These are phyloP conservation scores for Thielaviopsis ethacetica DNA, from an alignment of 2,329 filamentous ascomycete genomes.

Conservation along the genomic window DNA sequence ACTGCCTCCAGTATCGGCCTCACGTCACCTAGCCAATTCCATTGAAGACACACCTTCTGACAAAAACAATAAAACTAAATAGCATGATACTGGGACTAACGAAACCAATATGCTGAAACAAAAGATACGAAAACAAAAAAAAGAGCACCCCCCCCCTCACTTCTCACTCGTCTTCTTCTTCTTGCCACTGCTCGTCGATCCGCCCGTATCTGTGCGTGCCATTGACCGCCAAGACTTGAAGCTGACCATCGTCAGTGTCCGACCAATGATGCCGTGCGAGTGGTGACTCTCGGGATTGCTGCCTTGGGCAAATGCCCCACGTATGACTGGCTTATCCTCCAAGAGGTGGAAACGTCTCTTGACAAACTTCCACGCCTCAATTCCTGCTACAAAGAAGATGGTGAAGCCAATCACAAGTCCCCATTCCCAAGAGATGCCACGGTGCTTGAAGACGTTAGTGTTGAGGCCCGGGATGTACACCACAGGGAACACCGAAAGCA, in stretches of 20 bases:
- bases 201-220: constrained; percentile 25
- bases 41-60: background rate
- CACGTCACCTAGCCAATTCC: background rate
- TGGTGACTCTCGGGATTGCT: constrained; percentile 28
- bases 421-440: constrained; percentile 60
- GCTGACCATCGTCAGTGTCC: constrained; percentile 35
- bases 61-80: no score
- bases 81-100: no score
- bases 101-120: background rate
- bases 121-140: background rate
- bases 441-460: constrained; percentile 56
- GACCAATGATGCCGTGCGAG: constrained; percentile 22
- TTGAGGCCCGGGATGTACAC: constrained; percentile 62
- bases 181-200: constrained; percentile 15
- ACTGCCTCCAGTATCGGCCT: background rate
- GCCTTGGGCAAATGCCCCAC: constrained; percentile 36
- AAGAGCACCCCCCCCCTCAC: background rate
- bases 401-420: constrained; percentile 47
- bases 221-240: constrained; percentile 31
- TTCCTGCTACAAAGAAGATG: constrained; percentile 45
- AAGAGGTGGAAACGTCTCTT: constrained; percentile 43
- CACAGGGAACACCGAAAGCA: constrained; percentile 46
- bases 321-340: constrained; percentile 33
- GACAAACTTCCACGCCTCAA: constrained; percentile 55
- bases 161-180: background rate